These are phyloP conservation scores for Aspergillus sp. DNA, from an alignment of 2,329 filamentous ascomycete species.

Conservation along the genomic window DNA sequence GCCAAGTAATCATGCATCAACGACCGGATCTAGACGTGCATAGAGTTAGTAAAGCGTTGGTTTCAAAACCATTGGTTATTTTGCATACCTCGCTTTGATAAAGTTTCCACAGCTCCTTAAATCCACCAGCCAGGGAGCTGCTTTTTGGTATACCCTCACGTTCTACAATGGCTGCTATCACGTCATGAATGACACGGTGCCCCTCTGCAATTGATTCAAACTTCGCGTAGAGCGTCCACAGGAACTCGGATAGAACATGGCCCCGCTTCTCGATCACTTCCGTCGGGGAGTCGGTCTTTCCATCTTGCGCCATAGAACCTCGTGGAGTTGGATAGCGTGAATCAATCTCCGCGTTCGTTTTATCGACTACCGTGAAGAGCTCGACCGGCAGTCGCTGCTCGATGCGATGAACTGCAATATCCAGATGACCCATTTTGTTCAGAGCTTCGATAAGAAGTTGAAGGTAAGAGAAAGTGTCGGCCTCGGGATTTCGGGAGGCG, in stretches of 20 bases:
- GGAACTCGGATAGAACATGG: slow-evolving; percentile 83
- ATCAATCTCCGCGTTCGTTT: slow-evolving; percentile 91
- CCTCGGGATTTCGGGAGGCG: slow-evolving; percentile 87
- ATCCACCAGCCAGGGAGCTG: slow-evolving; percentile 76
- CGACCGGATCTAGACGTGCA: slow-evolving; percentile 65
- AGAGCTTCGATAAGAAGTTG: slow-evolving; percentile 82
- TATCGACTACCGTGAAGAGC: slow-evolving; percentile 88
- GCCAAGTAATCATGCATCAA: slow-evolving; percentile 94
- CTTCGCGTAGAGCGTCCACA: slow-evolving; percentile 92
- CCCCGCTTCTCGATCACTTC: slow-evolving; percentile 74
- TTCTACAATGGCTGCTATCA: slow-evolving; percentile 79
- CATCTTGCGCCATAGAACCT: slow-evolving; percentile 47
- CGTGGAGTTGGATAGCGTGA: slow-evolving; percentile 81
- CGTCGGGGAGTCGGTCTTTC: slow-evolving; percentile 58
- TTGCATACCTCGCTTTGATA: slow-evolving; percentile 79
- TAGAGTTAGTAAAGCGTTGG: slow-evolving; percentile 15
- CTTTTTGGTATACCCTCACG: slow-evolving; percentile 68
- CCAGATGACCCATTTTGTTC: slow-evolving; percentile 83
- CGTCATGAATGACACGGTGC: slow-evolving; percentile 89
- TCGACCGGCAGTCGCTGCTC: slow-evolving; percentile 93
- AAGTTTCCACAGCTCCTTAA: slow-evolving; percentile 96
- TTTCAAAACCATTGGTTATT: neutral
- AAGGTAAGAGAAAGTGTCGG: slow-evolving; percentile 93
- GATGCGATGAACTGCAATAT: slow-evolving; percentile 82
- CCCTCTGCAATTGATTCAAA: slow-evolving; percentile 97